Evolutionary conservation across 768 basidiomycete genomes (phyloP), one percentile per base, ranked within the genome.

Genomic region (Astraeus odoratus): DNA sequence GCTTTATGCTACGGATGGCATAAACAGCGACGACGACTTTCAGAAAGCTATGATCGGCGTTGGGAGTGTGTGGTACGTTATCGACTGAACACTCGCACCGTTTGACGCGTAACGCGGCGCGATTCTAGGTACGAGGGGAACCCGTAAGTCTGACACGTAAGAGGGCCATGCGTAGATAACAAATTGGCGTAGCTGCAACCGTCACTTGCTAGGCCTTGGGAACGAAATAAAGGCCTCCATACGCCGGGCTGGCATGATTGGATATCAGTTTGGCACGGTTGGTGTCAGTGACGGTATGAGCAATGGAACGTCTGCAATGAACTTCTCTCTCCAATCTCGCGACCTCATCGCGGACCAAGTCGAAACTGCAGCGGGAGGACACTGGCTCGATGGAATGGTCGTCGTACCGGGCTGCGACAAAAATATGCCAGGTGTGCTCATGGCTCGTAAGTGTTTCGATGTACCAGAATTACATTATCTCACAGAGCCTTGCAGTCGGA

Each of bases 341-440:
- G 96, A 99, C 70, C 76, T 98, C 38, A 99, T 99, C 56, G 96
- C 96, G 49, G 96, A 98, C 67, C 82, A 86, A 60, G 94, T 99
- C 16, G 95, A 98, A 69, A 89, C 89, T 9, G 93, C 90, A 15
- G 94, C 86, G 23, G 95, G 88, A 12, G 96, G 95, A 5, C 96
- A 99, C 62, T 96, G 94, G 81, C 78, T 99, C 12, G 96, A 98
- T 57, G 96, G 92, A 31, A 89, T 96, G 86, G 91, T 97, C 30
- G 92, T 91, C 48, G 75, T 99, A 43, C 96, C 96, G 18, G 96
- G 94, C 31, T 98, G 92, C 61, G 95, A 99, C 73, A 99, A 99
- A 71, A 99, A 99, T 69, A 98, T 99, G 95, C 96, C 96, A n/a
- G 96, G 96, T 50, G 94, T 96, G 29, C 73, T 97, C 56, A 99